Percentiles rank a stretch among this genome's conserved stretches.
These are phyloP conservation scores for Cantharellus cinnabarinus DNA, from an alignment of 768 basidiomycete species.

Conservation along the genomic window DNA sequence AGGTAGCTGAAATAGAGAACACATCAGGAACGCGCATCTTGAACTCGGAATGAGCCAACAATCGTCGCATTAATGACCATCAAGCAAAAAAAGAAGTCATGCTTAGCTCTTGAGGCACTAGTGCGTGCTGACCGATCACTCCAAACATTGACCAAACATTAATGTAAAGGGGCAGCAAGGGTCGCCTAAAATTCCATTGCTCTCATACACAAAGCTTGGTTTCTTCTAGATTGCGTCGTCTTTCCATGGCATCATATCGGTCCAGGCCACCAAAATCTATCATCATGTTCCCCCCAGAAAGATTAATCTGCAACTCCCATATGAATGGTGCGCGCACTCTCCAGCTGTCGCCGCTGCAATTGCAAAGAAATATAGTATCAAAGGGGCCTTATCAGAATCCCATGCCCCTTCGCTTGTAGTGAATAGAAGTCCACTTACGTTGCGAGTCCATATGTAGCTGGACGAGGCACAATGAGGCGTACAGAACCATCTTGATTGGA, in stretches of 20 bases:
- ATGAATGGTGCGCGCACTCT: slow-evolving; percentile 49
- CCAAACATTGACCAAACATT: no score
- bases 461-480: slow-evolving; percentile 40
- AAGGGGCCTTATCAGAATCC: no score
- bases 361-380: no score
- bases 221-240: slow-evolving; percentile 34
- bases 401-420: neutral
- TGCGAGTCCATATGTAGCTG: slow-evolving; percentile 52
- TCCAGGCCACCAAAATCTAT: slow-evolving; percentile 63
- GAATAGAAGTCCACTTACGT: slow-evolving; percentile 30
- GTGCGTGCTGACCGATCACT: no score
- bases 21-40: no score
- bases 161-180: neutral
- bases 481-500: slow-evolving; percentile 50
- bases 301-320: slow-evolving; percentile 49
- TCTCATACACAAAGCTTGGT: neutral
- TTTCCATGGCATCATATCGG: slow-evolving; percentile 46
- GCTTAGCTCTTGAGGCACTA: no score
- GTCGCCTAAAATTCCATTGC: neutral
- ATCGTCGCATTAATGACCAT: no score
- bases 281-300: slow-evolving; percentile 36
- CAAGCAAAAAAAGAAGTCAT: no score
- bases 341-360: slow-evolving; percentile 58
- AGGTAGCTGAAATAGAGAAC: no score
- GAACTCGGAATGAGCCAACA: no score